Evolutionary conservation across 805 yeast genomes (phyloP), one percentile per base, ranked within the genome.

Genomic region (Saturnispora quitensis): DNA sequence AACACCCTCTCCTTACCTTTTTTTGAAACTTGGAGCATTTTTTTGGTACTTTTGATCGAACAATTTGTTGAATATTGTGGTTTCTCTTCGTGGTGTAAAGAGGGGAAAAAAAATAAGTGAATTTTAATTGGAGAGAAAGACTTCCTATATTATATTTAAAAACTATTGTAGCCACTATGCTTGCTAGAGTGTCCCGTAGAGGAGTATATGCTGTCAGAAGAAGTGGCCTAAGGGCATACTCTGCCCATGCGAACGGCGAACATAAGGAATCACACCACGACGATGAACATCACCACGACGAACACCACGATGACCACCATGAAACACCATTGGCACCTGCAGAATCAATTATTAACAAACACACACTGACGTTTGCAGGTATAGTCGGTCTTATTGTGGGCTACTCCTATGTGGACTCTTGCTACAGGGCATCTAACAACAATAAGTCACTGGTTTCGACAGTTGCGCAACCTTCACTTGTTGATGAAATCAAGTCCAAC

Each of bases 391-490:
- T 58, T 3, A 67, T 74, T 20, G 70, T 70, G 58, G 74, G 78
- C 60, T 74, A 74, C 58, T 68, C 73, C 61, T 69, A 73, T 59
- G 68, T 68, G 50, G 77, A 81, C 60, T 76, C 73, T 60, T 69
- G 73, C 49, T 80, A 76, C 53, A 73, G 74, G 60, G 70, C 68
- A 54, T 73, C 72, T 52, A 76, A 78, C 51, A 61, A 60, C 6
- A 68, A 68, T 27, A 48, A 56, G 5, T 55, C 69, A 1, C 31
- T 67, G 3, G 33, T 59, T n/a, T 52, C 64, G 2, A 20, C 52
- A 5, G 28, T 62, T 17, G 53, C 54, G 28, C 49, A 45, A 7
- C 61, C 63, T 10, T 46, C 51, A 33, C 20, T 55, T 13, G 20
- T 58, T 13, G 56, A 54, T 43, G 58, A 63, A 3, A 42, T 60